phyloP scores from a whole-genome alignment of 257 asterid species.

The Rubia yunnanensis region DNA sequence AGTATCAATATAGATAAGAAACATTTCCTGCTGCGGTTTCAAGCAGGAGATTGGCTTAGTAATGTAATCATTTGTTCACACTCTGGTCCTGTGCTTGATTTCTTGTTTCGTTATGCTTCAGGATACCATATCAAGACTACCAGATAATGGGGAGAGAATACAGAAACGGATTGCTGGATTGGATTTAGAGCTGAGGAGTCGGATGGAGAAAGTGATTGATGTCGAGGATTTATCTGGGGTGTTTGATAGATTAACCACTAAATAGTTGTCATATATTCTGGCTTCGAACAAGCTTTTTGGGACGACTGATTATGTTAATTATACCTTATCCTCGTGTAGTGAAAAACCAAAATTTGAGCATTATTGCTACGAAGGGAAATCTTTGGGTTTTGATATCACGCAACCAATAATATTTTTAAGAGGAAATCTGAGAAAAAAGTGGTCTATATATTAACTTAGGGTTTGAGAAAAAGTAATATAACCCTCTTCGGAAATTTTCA shows the following conservation, averaged over 20 bases:
- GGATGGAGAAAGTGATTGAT: slow-evolving; percentile 26
- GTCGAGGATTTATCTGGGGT: slow-evolving; percentile 23
- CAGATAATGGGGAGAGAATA: slow-evolving; percentile 73
- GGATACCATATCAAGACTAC: slow-evolving; percentile 48
- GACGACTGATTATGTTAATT: background rate
- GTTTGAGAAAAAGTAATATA: too few species aligned
- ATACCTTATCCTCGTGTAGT: background rate
- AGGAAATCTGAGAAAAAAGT: too few species aligned
- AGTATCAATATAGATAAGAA: background rate
- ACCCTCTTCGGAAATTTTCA: too few species aligned
- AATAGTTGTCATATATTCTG: background rate
- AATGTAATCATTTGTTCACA: background rate
- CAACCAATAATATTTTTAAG: too few species aligned
- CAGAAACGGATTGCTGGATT: slow-evolving; percentile 46
- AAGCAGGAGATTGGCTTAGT: background rate
- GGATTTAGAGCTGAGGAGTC: slow-evolving; percentile 37
- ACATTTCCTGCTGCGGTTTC: background rate
- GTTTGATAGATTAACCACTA: slow-evolving; percentile 17
- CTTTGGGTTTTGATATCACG: background rate
- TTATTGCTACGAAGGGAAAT: background rate
- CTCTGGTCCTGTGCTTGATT: background rate
- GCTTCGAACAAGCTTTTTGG: background rate
- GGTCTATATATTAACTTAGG: too few species aligned
- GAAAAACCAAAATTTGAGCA: background rate
- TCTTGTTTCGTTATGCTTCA: slow-evolving; percentile 12